phyloP scores from a whole-genome alignment of 768 basidiomycete species.

The Xerocomellus chrysenteron region DNA sequence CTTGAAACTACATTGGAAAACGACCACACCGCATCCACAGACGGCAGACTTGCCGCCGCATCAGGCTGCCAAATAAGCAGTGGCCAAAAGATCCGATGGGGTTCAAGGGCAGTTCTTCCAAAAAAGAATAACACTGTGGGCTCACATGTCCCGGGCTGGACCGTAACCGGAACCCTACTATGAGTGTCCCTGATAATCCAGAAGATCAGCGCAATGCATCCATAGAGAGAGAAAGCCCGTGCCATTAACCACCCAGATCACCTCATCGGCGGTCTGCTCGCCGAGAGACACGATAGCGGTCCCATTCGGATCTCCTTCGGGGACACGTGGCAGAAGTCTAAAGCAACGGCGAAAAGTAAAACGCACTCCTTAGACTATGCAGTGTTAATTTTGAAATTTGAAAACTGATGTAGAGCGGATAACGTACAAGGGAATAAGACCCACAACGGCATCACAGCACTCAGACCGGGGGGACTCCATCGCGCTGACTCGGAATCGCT shows the following conservation, averaged over 20 bases:
- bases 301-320: background rate
- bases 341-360: background rate
- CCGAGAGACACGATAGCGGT: background rate
- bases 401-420: too few species aligned
- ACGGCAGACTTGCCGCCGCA: background rate
- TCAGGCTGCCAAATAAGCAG: conserved; percentile 9
- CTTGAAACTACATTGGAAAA: conserved; percentile 15
- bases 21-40: background rate
- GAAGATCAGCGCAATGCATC: background rate
- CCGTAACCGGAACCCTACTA: conserved; percentile 52
- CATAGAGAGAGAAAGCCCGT: background rate
- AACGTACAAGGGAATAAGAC: too few species aligned
- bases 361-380: conserved; percentile 31
- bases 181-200: conserved; percentile 40
- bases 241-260: background rate
- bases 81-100: conserved; percentile 3
- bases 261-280: background rate
- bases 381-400: too few species aligned
- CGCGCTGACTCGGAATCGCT: too few species aligned
- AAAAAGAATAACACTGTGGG: background rate
- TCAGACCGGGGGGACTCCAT: too few species aligned
- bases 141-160: conserved; percentile 6
- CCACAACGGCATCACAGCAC: too few species aligned
- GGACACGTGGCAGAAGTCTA: background rate
- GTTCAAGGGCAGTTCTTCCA: background rate